phyloP scores from a whole-genome alignment of 371 early-diverging fungal genomes.

The Syncephalastrum racemosum region DNA sequence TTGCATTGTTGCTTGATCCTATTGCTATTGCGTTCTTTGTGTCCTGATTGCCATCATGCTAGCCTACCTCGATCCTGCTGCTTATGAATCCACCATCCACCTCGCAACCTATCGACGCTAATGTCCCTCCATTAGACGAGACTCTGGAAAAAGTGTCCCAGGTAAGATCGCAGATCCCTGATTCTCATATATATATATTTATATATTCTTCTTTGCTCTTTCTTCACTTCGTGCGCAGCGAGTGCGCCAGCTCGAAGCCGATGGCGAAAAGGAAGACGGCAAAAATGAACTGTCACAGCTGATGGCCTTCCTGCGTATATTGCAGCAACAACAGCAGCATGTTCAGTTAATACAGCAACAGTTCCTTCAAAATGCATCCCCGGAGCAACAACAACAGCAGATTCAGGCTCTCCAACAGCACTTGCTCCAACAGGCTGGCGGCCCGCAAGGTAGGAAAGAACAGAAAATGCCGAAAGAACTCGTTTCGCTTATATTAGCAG shows the following conservation, averaged over 20 bases:
- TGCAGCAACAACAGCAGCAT: conserved; percentile 41
- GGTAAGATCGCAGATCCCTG: no score
- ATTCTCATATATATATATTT: no score
- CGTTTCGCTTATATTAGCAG: no score
- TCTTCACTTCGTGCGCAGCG: background rate
- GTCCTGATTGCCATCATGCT: no score
- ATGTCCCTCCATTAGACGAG: no score
- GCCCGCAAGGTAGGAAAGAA: background rate
- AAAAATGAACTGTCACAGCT: conserved; percentile 68
- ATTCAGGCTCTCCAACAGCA: conserved; percentile 68
- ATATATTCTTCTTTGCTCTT: no score
- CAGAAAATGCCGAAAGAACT: conserved; percentile 2
- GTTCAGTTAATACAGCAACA: conserved; percentile 17
- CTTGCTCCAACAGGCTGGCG: conserved; percentile 50
- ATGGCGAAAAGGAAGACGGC: conserved; percentile 72
- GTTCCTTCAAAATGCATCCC: conserved; percentile 28
- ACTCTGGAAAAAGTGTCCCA: no score
- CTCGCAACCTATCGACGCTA: no score
- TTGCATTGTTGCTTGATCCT: no score
- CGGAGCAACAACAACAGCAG: conserved; percentile 60
- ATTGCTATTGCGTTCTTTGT: no score
- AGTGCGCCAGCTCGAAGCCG: conserved; percentile 46
- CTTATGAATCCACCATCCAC: no score
- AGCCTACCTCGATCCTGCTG: no score
- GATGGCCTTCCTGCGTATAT: conserved; percentile 60